Base-by-base conservation (phyloP, 176 grass and related monocot genomes). In the Aegilops tauschii region DNA sequence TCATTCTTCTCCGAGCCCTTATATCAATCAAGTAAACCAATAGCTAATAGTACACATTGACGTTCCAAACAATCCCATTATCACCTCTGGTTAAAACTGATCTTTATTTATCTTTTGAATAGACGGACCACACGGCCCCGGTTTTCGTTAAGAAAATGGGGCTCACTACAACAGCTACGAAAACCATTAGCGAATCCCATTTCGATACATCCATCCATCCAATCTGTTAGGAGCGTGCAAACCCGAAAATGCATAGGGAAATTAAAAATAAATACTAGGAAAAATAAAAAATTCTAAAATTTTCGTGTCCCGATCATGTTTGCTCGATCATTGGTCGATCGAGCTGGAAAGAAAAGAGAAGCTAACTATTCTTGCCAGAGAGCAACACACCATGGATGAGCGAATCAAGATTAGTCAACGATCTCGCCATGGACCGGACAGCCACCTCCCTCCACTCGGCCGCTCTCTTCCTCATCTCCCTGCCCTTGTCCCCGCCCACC, bases 401-500 rank as follows among this genome's bases (percentile, higher is more conserved):
- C 10, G 10, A 52, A 27, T 80, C 84, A 5, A 90, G 66, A 17
- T 83, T 79, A 1, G 25, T 80, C 23, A 83, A 23, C 66, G 89
- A 73, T 44, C 9, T 66, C 2, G 4, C 39, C 30, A 2, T 61
- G 39, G 88, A 50, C 36, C 58, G 73, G 21, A 7, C 61, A 4
- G 68, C 84, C 11, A 34, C 50, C 17, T 79, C 27, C 75, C 65
- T 93, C 86, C 92, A 87, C 78, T 87, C 80, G 28, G 14, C 63
- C 14, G 83, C 86, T 45, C 74, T 73, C 44, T 61, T 30, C 34
- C 11, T 13, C 90, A 92, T 92, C 75, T 86, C 79, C 84, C 4
- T 27, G 9, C 90, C 90, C 31, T 86, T 89, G 17, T 77, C 84
- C 21, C 83, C 87, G 4, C 27, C 80, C 69, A 89, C 86, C 31